A percentile compares a stretch with the other conserved stretches of the same genome.
Conservation (phyloP, 2,329 filamentous ascomycete genomes). For the Remersonia thermophila region DNA sequence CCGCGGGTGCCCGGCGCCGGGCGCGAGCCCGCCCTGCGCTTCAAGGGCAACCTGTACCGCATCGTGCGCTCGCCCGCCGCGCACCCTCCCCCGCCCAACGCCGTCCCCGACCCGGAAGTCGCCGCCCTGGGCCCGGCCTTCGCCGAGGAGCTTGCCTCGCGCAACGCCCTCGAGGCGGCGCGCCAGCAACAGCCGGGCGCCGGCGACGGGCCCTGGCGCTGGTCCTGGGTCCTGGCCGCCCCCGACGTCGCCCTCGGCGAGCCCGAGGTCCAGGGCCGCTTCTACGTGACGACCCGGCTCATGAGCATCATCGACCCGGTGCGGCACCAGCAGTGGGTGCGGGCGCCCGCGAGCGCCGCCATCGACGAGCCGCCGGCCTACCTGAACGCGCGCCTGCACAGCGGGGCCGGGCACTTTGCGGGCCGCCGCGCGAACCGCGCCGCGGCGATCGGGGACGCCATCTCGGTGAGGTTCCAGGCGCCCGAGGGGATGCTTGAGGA, state of each 20-base stretch:
- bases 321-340: conserved; percentile 26
- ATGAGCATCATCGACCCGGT: conserved; percentile 36
- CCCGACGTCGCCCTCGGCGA: conserved; percentile 24
- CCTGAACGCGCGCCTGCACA: conserved; percentile 40
- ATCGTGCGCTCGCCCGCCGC: conserved; percentile 8
- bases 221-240: conserved; percentile 23
- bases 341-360: conserved; percentile 23
- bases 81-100: conserved; percentile 4
- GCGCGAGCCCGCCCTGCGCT: conserved; percentile 1
- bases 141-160: conserved; percentile 17
- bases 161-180: conserved; percentile 16
- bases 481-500: conserved; percentile 18
- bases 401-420: conserved; percentile 29
- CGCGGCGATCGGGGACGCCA: conserved; percentile 32
- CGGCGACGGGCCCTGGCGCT: conserved; percentile 13
- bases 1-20: conserved; percentile 3
- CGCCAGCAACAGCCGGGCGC: too few species aligned
- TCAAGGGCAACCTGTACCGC: conserved; percentile 21
- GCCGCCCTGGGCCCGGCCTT: conserved; percentile 17
- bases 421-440: conserved; percentile 29
- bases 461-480: conserved; percentile 25
- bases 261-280: conserved; percentile 38
- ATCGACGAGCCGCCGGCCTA: conserved; percentile 34
- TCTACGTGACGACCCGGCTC: conserved; percentile 43
- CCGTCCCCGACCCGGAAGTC: conserved; percentile 5